Evolutionary conservation across 768 basidiomycete species (phyloP), one percentile per base, ranked within the genome.

Genomic region (Suillus bovinus): DNA sequence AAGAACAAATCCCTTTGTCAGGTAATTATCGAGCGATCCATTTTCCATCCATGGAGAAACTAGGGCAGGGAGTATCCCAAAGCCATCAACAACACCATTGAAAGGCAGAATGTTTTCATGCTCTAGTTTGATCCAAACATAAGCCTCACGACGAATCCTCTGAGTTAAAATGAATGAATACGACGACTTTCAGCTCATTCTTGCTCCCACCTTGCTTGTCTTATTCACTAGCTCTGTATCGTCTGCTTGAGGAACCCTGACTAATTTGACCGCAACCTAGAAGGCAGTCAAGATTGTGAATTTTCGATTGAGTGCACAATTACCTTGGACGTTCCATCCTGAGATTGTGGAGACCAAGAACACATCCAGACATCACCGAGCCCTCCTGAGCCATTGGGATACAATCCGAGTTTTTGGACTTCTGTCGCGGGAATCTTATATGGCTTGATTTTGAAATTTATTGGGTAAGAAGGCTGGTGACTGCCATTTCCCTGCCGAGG

Each of bases 21-120:
- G 53, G 59, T 74, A 78, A n/a, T 65, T 64, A 34, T 61, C 49
- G 3, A 80, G 60, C 50, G 77, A 69, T 11, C 76, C 76, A 2
- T 71, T 76, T 33, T 57, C 47, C 61, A 70, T 69, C 70, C 68
- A 76, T 1, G 68, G 70, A 55, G 71, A 68, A 36, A 74, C 66
- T 41, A 71, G 9, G 6, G 71, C 63, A 11, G 58, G 60, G 24
- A 70, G 63, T 11, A 41, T 63, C 11, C 71, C 71, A 64, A 71
- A 72, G 14, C 59, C 66, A 10, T 56, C 33, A 8, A 59, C 53
- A 16, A 67, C 49, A 14, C 71, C 71, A 60, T 60, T 60, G 5
- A 72, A 57, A 0, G 58, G 65, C 7, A 72, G 52, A 13, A 72
- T 58, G 38, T 68, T 55, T 7, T 58, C 46, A 55, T 72, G 71